phyloP scores from a whole-genome alignment of 371 early-diverging fungal genomes.

The Dichotomocladium elegans region DNA sequence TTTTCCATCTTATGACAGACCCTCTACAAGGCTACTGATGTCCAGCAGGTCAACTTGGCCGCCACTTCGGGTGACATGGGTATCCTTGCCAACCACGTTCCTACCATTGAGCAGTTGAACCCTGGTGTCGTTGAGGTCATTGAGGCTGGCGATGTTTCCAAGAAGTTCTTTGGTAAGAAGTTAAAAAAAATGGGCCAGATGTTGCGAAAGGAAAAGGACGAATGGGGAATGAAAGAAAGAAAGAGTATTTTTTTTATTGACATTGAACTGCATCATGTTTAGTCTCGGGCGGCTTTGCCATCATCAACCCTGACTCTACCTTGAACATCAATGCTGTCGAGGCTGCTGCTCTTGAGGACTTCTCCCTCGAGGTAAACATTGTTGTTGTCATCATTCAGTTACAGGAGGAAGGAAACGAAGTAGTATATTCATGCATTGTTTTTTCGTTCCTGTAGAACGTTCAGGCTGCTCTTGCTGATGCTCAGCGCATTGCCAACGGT shows the following conservation, averaged over 20 bases:
- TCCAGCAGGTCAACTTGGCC: constrained; percentile 92
- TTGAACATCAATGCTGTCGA: constrained; percentile 97
- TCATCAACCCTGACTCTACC: constrained; percentile 94
- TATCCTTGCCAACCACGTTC: constrained; percentile 97
- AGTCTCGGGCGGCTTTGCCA: constrained; percentile 97
- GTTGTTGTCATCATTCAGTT: not conserved
- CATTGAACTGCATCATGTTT: not conserved
- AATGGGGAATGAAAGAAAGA: not conserved
- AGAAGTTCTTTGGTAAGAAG: constrained; percentile 93
- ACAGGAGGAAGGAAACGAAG: not conserved
- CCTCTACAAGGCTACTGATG: constrained; percentile 73
- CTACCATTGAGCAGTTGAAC: constrained; percentile 93
- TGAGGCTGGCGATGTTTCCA: constrained; percentile 67
- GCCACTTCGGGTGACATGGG: constrained; percentile 97
- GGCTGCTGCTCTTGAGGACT: constrained; percentile 85
- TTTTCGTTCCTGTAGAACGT: constrained; percentile 56
- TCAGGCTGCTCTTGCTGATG: constrained; percentile 78
- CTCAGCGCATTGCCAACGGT: constrained; percentile 62
- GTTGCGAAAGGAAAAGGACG: no score
- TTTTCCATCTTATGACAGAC: constrained; percentile 33
- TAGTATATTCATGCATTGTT: not conserved
- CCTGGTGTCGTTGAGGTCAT: constrained; percentile 90
- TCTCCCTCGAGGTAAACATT: constrained; percentile 68
- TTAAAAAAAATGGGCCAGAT: no score
- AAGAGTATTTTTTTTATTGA: not conserved